A percentile compares a stretch with the other conserved stretches of the same genome.
phyloP scores from a whole-genome alignment of 2,329 filamentous ascomycete genomes.

The Pseudodiploospora longispora region DNA sequence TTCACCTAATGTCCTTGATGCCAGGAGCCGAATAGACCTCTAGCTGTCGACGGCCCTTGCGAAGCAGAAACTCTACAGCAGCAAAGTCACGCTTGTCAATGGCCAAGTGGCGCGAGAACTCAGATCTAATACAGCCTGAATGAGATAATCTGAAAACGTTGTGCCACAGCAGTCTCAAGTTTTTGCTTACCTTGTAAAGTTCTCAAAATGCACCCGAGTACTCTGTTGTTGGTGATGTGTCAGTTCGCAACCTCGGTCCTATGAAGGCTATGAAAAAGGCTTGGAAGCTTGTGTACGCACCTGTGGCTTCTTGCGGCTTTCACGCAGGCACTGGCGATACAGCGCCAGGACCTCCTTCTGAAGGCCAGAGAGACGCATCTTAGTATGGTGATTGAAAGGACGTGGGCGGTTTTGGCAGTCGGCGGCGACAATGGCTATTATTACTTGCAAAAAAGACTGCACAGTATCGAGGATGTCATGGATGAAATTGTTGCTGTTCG shows the following conservation, averaged over 20 bases:
- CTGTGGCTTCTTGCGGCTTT: conserved; percentile 69
- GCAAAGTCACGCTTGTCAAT: conserved; percentile 79
- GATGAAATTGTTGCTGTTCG: too few relatives aligned
- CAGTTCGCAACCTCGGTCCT: neutral
- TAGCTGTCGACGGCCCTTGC: conserved; percentile 73
- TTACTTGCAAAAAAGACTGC: too few relatives aligned
- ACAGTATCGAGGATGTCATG: too few relatives aligned
- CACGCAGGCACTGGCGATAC: conserved; percentile 79
- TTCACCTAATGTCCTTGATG: conserved; percentile 63
- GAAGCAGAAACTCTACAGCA: conserved; percentile 75
- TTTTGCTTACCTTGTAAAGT: conserved; percentile 50
- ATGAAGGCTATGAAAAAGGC: too few relatives aligned
- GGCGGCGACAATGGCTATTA: too few relatives aligned
- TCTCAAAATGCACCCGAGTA: conserved; percentile 52
- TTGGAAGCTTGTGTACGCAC: conserved; percentile 33
- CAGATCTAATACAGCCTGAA: conserved; percentile 39
- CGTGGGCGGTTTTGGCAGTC: too few relatives aligned
- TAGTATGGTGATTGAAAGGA: neutral
- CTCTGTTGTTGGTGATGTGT: conserved; percentile 30
- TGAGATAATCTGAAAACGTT: too few relatives aligned
- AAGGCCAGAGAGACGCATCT: conserved; percentile 64
- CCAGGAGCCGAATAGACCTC: conserved; percentile 73
- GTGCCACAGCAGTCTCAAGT: too few relatives aligned
- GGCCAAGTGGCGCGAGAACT: conserved; percentile 64
- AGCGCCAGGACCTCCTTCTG: conserved; percentile 81